A percentile compares a stretch with the other conserved stretches of the same genome.
These are phyloP conservation scores for Yamadazyma pseudoaaseri DNA, from an alignment of 1,139 yeast genomes.

Conservation along the genomic window DNA sequence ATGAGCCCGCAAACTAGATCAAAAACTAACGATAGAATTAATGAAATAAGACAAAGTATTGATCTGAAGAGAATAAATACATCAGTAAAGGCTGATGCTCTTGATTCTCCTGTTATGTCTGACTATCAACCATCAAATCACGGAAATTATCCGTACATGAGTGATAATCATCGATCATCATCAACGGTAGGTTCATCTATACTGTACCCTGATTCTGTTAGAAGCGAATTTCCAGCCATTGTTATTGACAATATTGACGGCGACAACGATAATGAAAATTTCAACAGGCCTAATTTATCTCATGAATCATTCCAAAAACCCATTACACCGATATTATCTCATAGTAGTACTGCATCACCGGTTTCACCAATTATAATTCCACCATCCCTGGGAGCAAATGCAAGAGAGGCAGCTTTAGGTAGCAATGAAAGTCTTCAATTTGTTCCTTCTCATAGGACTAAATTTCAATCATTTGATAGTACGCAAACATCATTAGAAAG, in stretches of 20 bases:
- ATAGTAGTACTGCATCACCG: constrained; percentile 12
- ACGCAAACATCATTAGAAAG: constrained; percentile 13
- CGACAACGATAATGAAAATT: background rate
- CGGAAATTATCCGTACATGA: constrained; percentile 5
- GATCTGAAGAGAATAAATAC: constrained; percentile 24
- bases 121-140: constrained; percentile 6
- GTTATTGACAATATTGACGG: constrained; percentile 9
- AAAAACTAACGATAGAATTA: constrained; percentile 16
- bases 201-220: constrained; percentile 10
- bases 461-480: constrained; percentile 13
- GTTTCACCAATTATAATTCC: constrained; percentile 18
- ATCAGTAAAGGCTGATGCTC: constrained; percentile 1
- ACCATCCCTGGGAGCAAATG: constrained; percentile 19
- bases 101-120: background rate
- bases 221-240: constrained; percentile 9
- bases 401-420: constrained; percentile 17
- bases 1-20: constrained; percentile 9
- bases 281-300: background rate
- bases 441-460: constrained; percentile 3
- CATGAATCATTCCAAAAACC: constrained; percentile 10
- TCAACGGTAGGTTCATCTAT: constrained; percentile 16
- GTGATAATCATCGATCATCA: constrained; percentile 9
- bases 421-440: constrained; percentile 17
- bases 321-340: constrained; percentile 12
- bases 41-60: constrained; percentile 28